Base-by-base conservation (phyloP, 2,329 filamentous ascomycete genomes). In the Penicillium sclerotiorum region DNA sequence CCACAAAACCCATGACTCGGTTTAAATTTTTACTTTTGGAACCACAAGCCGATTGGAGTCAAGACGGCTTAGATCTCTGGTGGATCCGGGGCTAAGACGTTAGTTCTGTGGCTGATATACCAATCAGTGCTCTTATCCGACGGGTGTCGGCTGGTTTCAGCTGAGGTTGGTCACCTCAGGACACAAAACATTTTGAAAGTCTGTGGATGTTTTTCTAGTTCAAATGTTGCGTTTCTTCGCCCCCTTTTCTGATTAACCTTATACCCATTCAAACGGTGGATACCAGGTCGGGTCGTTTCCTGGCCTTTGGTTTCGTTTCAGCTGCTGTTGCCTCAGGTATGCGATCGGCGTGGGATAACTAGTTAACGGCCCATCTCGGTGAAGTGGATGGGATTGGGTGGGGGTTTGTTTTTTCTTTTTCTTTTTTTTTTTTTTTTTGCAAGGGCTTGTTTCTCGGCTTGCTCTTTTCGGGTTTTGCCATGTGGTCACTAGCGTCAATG, bases 111-210 rank as follows among this genome's bases (percentile, higher is more conserved):
- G 27, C 47, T 23, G 37, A 39, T 36, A 25, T 55, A 49, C 59
- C 59, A 61, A 61, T 61, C 52, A 45, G 37, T 18, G 44, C 15
- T 4, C 28, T 36, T 42, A 52, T 59, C 45, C 40, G 39, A 45
- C 50, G 48, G 28, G n/a, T 53, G 52, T 50, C 47, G 56, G 50
- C 57, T 18, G 33, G 42, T 42, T 57, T 61, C 59, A 60, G 57
- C 58, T 61, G 52, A 46, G 43, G 47, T 45, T 56, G 52, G 47
- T 51, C 37, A 41, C 28, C 28, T 22, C 20, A 46, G 44, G 44
- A 25, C n/a, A 22, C 8, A 22, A 30, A 13, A 30, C 11, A 20
- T 18, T 20, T 11, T 27, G n/a, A n/a, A n/a, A n/a, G n/a, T n/a
- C n/a, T n/a, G n/a, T n/a, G n/a, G 22, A 36, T 30, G 15, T 12